These are phyloP conservation scores for Fusarium austroafricanum DNA, from an alignment of 2,329 filamentous ascomycete species.

Conservation along the genomic window DNA sequence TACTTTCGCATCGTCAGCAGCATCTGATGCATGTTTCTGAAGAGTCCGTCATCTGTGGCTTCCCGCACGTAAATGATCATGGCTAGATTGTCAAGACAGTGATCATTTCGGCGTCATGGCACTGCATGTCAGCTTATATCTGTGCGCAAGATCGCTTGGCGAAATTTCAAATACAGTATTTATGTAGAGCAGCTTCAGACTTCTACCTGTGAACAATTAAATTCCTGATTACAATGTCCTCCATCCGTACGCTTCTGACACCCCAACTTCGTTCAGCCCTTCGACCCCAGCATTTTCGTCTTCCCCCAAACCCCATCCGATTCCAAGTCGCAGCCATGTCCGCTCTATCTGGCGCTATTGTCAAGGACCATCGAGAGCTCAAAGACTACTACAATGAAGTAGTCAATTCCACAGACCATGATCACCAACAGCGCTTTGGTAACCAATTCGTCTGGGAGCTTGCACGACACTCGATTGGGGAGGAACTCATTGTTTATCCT, in stretches of 20 bases:
- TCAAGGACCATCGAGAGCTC: no score
- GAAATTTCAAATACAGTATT: no score
- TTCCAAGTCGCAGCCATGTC: slow-evolving; percentile 3
- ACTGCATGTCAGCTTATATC: no score
- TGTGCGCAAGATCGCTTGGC: no score
- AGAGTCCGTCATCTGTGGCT: background rate
- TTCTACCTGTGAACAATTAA: no score
- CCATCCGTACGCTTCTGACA: background rate
- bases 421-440: no score
- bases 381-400: no score
- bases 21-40: background rate
- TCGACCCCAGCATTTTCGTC: background rate
- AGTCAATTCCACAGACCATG: no score
- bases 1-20: background rate
- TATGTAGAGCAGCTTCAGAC: no score
- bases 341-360: no score
- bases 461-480: slow-evolving; percentile 59
- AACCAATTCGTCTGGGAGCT: slow-evolving; percentile 53
- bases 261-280: background rate
- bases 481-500: slow-evolving; percentile 65
- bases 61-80: background rate
- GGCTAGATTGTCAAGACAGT: no score
- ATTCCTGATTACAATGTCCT: no score
- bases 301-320: background rate
- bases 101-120: slow-evolving; percentile 12